Percentiles rank a stretch among this genome's conserved stretches.
These are phyloP conservation scores for Eucalyptus sp. DNA, from an alignment of 345 rosid genomes.

Conservation along the genomic window DNA sequence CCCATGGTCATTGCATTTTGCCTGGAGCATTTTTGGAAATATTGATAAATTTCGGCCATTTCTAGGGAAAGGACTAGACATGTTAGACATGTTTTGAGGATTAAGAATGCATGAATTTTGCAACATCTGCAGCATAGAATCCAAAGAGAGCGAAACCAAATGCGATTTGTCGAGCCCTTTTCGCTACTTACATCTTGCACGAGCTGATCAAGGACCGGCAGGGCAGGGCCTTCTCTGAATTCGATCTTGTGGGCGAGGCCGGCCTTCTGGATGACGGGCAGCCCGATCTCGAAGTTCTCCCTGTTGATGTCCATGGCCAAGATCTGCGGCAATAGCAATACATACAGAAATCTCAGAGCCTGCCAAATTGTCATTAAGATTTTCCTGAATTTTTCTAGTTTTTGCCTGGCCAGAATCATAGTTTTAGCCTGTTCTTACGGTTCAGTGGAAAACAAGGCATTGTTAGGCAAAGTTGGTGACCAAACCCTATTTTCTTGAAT, in stretches of 20 bases:
- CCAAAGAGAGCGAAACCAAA: not conserved
- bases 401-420: not conserved
- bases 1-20: not conserved
- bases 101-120: not conserved
- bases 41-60: not conserved
- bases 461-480: not conserved
- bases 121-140: not conserved
- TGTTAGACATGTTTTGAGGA: not conserved
- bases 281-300: constrained; percentile 87
- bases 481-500: not conserved
- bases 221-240: constrained; percentile 94
- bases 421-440: not conserved
- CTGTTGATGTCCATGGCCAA: constrained; percentile 90
- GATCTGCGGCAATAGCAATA: constrained; percentile 27
- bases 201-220: constrained; percentile 81
- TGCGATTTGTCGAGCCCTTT: not conserved
- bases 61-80: not conserved
- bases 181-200: constrained; percentile 58
- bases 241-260: constrained; percentile 95
- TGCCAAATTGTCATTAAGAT: not conserved
- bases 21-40: not conserved
- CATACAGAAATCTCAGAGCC: not conserved
- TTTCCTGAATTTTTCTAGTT: not conserved
- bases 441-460: not conserved
- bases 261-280: constrained; percentile 82